These are phyloP conservation scores for Cryptosporidium ryanae DNA, from an alignment of 169 alveolate species.

Conservation along the genomic window DNA sequence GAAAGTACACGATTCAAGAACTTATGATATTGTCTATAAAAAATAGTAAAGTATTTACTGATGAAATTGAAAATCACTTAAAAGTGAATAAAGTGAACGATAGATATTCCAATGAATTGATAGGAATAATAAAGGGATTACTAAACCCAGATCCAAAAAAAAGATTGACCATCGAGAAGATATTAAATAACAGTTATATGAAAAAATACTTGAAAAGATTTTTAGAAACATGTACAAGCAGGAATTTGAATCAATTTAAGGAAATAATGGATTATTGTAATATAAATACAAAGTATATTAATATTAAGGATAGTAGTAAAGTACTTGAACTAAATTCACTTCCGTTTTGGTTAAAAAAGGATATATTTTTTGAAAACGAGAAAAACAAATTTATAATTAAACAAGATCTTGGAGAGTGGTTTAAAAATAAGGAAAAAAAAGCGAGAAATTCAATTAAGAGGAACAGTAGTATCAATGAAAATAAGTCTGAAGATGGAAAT, in stretches of 20 bases:
- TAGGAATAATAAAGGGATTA: background rate
- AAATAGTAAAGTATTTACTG: slow-evolving; percentile 7
- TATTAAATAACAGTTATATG: slow-evolving; percentile 9
- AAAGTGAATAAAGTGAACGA: slow-evolving; percentile 29
- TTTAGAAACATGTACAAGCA: slow-evolving; percentile 7
- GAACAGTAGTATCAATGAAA: background rate
- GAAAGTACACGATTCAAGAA: slow-evolving; percentile 43
- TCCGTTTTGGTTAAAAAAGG: slow-evolving; percentile 56
- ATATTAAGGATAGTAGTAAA: background rate
- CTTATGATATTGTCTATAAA: slow-evolving; percentile 30
- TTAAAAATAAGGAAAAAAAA: slow-evolving; percentile 32
- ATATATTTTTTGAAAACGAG: slow-evolving; percentile 4
- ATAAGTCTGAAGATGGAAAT: background rate
- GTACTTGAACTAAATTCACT: background rate
- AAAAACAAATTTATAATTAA: slow-evolving; percentile 8
- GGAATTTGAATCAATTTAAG: slow-evolving; percentile 32
- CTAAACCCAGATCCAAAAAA: slow-evolving; percentile 35
- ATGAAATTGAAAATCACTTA: slow-evolving; percentile 17
- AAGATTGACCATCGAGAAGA: slow-evolving; percentile 9
- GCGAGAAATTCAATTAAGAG: background rate
- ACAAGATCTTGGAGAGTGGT: slow-evolving; percentile 54
- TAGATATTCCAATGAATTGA: slow-evolving; percentile 39
- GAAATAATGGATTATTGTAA: background rate
- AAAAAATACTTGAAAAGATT: slow-evolving; percentile 7
- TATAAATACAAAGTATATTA: background rate